These are phyloP conservation scores for Schoenoplectus triqueter DNA, from an alignment of 202 grass and related monocot species.

Conservation along the genomic window DNA sequence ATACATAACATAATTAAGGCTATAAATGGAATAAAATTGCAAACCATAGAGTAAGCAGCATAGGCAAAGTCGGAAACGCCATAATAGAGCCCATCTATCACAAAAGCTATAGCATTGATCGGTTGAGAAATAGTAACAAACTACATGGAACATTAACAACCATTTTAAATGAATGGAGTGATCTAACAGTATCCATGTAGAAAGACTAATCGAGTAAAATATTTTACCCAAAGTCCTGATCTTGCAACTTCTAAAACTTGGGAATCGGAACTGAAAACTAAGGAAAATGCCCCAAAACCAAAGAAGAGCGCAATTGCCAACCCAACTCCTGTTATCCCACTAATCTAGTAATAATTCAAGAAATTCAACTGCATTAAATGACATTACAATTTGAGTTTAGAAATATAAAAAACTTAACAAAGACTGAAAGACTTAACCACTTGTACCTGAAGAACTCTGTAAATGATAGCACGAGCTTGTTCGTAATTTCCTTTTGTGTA, in stretches of 20 bases:
- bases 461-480: constrained; percentile 67
- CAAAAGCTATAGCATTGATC: constrained; percentile 79
- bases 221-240: constrained; percentile 82
- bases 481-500: constrained; percentile 72
- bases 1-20: neutral
- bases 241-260: constrained; percentile 63
- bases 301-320: constrained; percentile 61
- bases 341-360: constrained; percentile 50
- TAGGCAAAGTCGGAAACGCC: constrained; percentile 87
- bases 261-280: constrained; percentile 74
- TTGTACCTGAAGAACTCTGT: constrained; percentile 75
- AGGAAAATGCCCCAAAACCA: constrained; percentile 70
- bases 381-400: neutral
- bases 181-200: constrained; percentile 30
- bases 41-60: constrained; percentile 80
- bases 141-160: constrained; percentile 49
- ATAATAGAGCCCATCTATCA: constrained; percentile 75
- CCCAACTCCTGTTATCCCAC: constrained; percentile 61
- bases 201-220: constrained; percentile 9
- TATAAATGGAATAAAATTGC: constrained; percentile 16
- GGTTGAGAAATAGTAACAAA: constrained; percentile 87
- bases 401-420: constrained; percentile 14
- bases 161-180: neutral
- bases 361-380: neutral
- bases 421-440: neutral